Evolutionary conservation across 1,284 basidiomycete genomes (phyloP), one percentile per base, ranked within the genome.

Genomic region (Ganoderma resinaceum): DNA sequence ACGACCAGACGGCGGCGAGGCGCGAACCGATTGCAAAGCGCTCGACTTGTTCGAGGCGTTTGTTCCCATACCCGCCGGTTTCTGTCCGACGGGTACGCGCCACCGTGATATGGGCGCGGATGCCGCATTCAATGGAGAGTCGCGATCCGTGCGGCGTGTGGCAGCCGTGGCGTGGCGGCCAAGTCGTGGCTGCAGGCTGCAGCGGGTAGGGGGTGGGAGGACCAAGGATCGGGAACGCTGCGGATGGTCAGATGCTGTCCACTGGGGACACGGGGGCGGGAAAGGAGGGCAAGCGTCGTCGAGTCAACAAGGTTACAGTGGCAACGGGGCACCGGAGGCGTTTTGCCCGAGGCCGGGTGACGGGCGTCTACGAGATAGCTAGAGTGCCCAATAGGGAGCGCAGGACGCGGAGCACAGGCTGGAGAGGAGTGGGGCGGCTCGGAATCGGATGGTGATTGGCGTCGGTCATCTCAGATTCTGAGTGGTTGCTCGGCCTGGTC

Each of bases 21-120:
- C 46, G 46, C 46, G 46, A n/a, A n/a, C n/a, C n/a, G n/a, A n/a
- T 9, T 9, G n/a, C 7, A 40, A 23, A 46, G 43, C 43, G 43
- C 46, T 26, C 23, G 46, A 23, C 11, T 23, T 3, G 46, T 26
- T 26, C 46, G 23, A 26, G 46, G 46, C 8, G 23, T 23, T 12
- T n/a, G 37, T 66, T 71, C 70, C 58, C 70, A 71, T 62, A 64
- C 59, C 53, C 67, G 38, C 70, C 70, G 70, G 61, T 12, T 65
- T 60, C 38, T 68, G 55, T 4, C 70, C 70, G 43, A 46, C 20
- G 67, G 58, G 38, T 46, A 31, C 33, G 65, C 40, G 42, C 33
- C 35, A 23, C 14, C 55, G 8, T 18, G 26, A 35, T 23, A 40
- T 38, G 33, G n/a, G 53, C 61, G 23, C 46, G 49, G 40, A 38